Conservation (phyloP, 257 asterid genomes). For the Solanum clarkiae region DNA sequence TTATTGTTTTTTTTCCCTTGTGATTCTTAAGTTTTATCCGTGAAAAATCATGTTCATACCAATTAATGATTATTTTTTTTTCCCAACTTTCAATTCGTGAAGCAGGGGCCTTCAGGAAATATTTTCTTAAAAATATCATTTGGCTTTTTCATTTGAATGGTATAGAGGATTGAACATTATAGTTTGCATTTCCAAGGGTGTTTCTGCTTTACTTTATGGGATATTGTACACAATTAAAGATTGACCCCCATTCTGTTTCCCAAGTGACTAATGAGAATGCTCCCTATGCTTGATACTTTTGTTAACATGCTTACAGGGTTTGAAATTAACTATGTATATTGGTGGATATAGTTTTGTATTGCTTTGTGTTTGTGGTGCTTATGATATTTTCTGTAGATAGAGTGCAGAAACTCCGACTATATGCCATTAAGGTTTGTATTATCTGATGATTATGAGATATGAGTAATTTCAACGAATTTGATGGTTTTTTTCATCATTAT, state of each 20-base stretch:
- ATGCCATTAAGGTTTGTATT: neutral
- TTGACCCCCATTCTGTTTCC: neutral
- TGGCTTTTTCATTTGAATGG: neutral
- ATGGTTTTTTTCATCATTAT: neutral
- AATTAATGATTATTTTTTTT: neutral
- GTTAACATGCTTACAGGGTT: neutral
- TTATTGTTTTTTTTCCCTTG: no score
- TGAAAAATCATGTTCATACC: neutral
- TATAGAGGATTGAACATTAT: neutral
- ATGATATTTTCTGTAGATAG: neutral
- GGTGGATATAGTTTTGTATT: neutral
- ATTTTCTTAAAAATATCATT: neutral
- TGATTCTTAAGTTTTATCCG: neutral
- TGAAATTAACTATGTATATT: neutral
- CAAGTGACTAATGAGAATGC: neutral
- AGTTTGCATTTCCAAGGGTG: neutral
- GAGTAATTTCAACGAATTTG: neutral
- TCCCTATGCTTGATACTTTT: neutral
- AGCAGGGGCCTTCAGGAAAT: neutral
- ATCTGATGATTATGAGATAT: neutral
- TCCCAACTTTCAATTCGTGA: neutral
- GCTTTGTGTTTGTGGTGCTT: neutral
- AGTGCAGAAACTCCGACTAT: neutral
- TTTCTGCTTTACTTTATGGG: neutral
- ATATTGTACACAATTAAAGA: neutral